These are phyloP conservation scores for Rhexocercosporidium sp. DNA, from an alignment of 2,329 filamentous ascomycete genomes.

Conservation along the genomic window DNA sequence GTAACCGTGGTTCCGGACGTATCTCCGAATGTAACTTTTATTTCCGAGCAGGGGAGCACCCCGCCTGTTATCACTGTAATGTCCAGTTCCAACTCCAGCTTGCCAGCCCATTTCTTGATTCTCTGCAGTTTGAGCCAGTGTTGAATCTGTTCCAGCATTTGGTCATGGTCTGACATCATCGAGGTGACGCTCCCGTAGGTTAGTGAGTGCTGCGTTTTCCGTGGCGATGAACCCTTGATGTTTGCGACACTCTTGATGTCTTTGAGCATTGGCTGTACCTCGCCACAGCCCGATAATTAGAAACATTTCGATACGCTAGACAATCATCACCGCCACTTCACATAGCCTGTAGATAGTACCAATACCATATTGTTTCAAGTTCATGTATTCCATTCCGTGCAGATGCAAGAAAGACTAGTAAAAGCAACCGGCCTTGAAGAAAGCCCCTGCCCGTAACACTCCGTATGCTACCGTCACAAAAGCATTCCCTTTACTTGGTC, in stretches of 20 bases:
- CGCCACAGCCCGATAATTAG: neutral
- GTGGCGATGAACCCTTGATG: too few species aligned
- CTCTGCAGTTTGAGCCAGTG: neutral
- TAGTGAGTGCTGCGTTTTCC: too few species aligned
- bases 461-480: conserved; percentile 41
- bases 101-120: neutral
- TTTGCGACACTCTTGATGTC: too few species aligned
- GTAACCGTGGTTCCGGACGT: neutral
- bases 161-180: neutral
- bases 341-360: neutral
- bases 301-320: neutral
- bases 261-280: neutral
- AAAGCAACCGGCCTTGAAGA: conserved; percentile 43
- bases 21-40: neutral
- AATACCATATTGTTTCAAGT: conserved; percentile 24
- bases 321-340: neutral
- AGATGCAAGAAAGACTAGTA: conserved; percentile 43
- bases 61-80: too few species aligned
- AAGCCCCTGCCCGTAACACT: conserved; percentile 43
- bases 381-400: conserved; percentile 45
- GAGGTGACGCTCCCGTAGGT: too few species aligned
- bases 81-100: neutral
- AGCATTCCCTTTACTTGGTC: conserved; percentile 41
- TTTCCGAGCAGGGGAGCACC: neutral
- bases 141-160: neutral